Evolutionary conservation across 139 green algal species (phyloP).

Genomic region (Edaphochlamys debaryana): DNA sequence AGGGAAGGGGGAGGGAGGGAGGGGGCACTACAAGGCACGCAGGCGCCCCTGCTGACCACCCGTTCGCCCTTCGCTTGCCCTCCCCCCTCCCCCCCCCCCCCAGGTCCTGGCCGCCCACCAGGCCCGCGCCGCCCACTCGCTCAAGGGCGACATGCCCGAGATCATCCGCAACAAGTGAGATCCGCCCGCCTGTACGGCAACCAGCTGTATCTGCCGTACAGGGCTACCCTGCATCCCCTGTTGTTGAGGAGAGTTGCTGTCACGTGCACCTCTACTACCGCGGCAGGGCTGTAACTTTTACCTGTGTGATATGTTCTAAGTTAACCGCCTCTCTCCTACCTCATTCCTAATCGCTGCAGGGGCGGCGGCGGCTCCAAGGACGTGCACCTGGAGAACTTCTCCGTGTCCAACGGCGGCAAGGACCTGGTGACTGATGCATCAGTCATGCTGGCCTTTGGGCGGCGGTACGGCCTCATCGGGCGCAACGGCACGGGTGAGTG

Average conservation of each 20-base stretch:
- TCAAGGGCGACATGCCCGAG: conserved; percentile 46
- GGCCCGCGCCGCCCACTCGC: conserved; percentile 5
- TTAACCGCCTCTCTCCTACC: neutral
- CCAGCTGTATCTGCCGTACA: too few relatives aligned
- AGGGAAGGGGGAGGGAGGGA: too few relatives aligned
- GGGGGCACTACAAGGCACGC: too few relatives aligned
- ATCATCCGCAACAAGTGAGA: conserved; percentile 62
- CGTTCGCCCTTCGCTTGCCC: too few relatives aligned
- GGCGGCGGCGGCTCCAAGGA: conserved; percentile 68
- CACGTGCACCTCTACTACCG: too few relatives aligned
- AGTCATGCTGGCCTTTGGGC: conserved; percentile 78
- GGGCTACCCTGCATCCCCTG: too few relatives aligned
- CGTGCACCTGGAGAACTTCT: conserved; percentile 85
- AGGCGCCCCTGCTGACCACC: too few relatives aligned
- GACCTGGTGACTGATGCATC: conserved; percentile 69
- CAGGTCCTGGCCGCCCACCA: conserved; percentile 41
- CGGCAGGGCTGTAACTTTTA: too few relatives aligned
- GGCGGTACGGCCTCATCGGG: conserved; percentile 85
- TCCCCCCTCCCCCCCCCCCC: neutral
- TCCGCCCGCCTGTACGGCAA: too few relatives aligned
- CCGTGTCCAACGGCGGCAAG: conserved; percentile 82
- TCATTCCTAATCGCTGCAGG: conserved; percentile 25
- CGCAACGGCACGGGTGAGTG: conserved; percentile 82
- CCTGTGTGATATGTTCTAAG: too few relatives aligned
- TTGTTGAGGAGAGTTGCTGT: too few relatives aligned